Evolutionary conservation across 2,329 filamentous ascomycete species (phyloP).

Genomic region (Fusarium sp.): DNA sequence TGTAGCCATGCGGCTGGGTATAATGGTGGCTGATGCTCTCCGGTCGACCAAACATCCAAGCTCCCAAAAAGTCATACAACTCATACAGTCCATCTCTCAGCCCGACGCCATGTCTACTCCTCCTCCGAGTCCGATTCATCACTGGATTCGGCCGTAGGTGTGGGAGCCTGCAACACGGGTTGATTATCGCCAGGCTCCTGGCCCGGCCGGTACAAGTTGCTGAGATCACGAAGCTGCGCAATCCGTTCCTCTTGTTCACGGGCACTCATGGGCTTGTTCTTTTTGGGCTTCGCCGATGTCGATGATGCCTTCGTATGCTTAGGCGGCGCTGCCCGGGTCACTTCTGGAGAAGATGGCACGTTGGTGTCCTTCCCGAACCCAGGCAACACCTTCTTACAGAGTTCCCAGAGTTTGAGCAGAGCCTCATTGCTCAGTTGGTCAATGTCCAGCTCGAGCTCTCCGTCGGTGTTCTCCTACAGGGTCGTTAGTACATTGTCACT

Average conservation of each 20-base stretch:
- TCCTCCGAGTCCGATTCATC: slow-evolving; percentile 61
- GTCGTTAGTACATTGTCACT: slow-evolving; percentile 6
- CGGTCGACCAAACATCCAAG: slow-evolving; percentile 32
- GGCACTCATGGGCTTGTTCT: slow-evolving; percentile 81
- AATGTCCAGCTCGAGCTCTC: slow-evolving; percentile 69
- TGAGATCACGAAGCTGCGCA: slow-evolving; percentile 65
- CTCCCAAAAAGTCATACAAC: slow-evolving; percentile 35
- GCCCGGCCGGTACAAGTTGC: slow-evolving; percentile 54
- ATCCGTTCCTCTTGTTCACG: slow-evolving; percentile 74
- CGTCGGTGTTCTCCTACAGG: slow-evolving; percentile 65
- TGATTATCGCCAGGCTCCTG: slow-evolving; percentile 46
- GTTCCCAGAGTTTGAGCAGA: slow-evolving; percentile 61
- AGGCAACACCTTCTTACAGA: slow-evolving; percentile 56
- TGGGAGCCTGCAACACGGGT: slow-evolving; percentile 40
- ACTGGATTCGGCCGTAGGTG: slow-evolving; percentile 49
- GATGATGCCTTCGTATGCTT: slow-evolving; percentile 47
- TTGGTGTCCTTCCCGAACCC: slow-evolving; percentile 51
- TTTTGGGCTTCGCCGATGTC: slow-evolving; percentile 66
- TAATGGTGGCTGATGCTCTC: slow-evolving; percentile 41
- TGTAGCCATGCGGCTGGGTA: slow-evolving; percentile 43
- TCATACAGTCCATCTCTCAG: slow-evolving; percentile 39
- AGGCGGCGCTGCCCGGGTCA: slow-evolving; percentile 39
- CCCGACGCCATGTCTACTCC: slow-evolving; percentile 47
- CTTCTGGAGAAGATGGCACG: slow-evolving; percentile 46
- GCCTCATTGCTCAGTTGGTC: slow-evolving; percentile 67